Base-by-base conservation (phyloP, 345 rosid species). In the Gossypium herbaceum region DNA sequence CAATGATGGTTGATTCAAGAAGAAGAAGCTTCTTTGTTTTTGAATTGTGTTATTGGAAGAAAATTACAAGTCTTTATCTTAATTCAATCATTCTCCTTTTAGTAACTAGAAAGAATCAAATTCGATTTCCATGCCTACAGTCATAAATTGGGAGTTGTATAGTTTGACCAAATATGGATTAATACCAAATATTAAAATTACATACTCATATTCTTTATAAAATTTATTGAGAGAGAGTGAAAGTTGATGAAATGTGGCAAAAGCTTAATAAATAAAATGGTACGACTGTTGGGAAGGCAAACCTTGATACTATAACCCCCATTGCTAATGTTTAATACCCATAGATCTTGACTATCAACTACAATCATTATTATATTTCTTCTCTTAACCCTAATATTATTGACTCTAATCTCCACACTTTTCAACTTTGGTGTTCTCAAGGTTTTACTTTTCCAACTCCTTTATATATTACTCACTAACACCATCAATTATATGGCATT, bases 341-440 rank as follows among this genome's bases (percentile, higher is more conserved):
- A 51, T 3, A 10, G 11, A 4, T 20, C 52, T 51, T 70, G 47
- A 29, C 27, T 17, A 41, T 1, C 5, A 50, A 16, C 60, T 2
- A 20, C 19, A 22, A 20, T 4, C 12, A 15, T 10, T 43, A n/a
- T 16, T 4, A 10, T 3, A 25, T 19, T n/a, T 17, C 15, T 17
- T 39, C 3, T 8, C 8, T 7, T 15, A 7, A 24, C 3, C 24
- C 54, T 22, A 22, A 22, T 25, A 34, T 34, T 34, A 34, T 51
- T 69, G 27, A 51, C 73, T 17, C 29, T 4, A 17, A 10, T 15
- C 39, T 39, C 16, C 5, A 2, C 10, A 2, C 22, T 51, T 4
- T 51, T 69, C 59, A 51, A 52, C 16, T 29, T 69, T 52, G 59
- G 47, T 69, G 73, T 69, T 69, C 59, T 70, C 60, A 1, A 17